Percentiles rank a stretch among this genome's conserved stretches.
Evolutionary conservation across 768 basidiomycete species (phyloP).

Genomic region (Boletus pseudo-olivaceus): DNA sequence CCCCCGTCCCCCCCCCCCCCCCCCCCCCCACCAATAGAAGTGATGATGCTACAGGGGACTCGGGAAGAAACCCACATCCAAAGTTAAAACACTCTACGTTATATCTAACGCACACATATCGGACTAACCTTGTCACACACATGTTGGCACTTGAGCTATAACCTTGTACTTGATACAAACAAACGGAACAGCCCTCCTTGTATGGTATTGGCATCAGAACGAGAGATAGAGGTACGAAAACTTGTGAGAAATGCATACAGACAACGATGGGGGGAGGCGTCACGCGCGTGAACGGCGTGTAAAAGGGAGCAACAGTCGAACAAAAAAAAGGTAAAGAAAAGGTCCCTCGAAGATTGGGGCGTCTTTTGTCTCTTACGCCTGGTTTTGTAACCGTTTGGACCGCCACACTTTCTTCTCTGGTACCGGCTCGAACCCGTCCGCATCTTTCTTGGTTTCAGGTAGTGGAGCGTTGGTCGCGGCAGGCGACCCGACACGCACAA

Average conservation of each 20-base stretch:
- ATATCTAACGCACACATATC: neutral
- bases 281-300: neutral
- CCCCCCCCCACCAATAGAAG: no score
- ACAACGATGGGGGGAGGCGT: neutral
- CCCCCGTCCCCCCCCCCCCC: no score
- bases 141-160: neutral
- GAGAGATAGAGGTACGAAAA: neutral
- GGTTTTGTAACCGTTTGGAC: conserved; percentile 15
- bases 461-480: conserved; percentile 20
- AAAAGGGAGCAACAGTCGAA: neutral
- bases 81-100: neutral
- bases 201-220: conserved; percentile 9
- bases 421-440: conserved; percentile 73
- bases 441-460: conserved; percentile 48
- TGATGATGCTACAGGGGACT: conserved; percentile 46
- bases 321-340: neutral
- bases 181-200: neutral
- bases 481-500: conserved; percentile 14
- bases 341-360: neutral
- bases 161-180: conserved; percentile 12
- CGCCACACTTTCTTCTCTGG: conserved; percentile 26
- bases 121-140: neutral
- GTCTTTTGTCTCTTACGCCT: neutral
- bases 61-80: conserved; percentile 37
- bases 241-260: neutral